phyloP scores from a whole-genome alignment of 2,329 filamentous ascomycete species.

The Incumbomyces lentus region DNA sequence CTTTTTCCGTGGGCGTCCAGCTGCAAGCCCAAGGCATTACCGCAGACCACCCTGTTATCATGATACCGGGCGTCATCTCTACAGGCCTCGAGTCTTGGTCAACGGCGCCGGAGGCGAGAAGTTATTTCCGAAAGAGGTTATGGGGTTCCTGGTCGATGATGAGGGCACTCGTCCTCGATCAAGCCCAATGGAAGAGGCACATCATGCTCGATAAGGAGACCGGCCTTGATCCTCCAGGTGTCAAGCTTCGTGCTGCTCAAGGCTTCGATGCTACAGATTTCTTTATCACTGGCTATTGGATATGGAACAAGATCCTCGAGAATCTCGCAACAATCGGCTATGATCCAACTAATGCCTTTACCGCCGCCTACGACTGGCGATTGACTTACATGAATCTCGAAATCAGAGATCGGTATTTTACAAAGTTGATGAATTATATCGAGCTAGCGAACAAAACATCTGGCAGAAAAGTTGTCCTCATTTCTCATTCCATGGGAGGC shows the following conservation, averaged over 20 bases:
- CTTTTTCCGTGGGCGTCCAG: slow-evolving; percentile 81
- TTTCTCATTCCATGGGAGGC: slow-evolving; percentile 95
- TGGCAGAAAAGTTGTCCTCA: slow-evolving; percentile 69
- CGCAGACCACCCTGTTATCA: slow-evolving; percentile 81
- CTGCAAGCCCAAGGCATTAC: slow-evolving; percentile 68
- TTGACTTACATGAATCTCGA: slow-evolving; percentile 85
- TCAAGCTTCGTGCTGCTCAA: slow-evolving; percentile 87
- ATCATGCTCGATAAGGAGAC: slow-evolving; percentile 93
- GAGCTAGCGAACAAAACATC: slow-evolving; percentile 68
- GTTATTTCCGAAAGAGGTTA: slow-evolving; percentile 85
- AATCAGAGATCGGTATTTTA: slow-evolving; percentile 85
- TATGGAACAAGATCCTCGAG: slow-evolving; percentile 97
- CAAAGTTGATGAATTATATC: slow-evolving; percentile 77
- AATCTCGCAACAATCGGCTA: slow-evolving; percentile 94
- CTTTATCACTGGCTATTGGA: slow-evolving; percentile 76
- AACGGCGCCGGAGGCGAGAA: slow-evolving; percentile 70
- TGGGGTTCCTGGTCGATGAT: slow-evolving; percentile 99
- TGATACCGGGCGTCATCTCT: slow-evolving; percentile 96
- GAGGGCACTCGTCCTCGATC: slow-evolving; percentile 83
- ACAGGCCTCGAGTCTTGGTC: slow-evolving; percentile 96
- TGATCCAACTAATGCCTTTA: slow-evolving; percentile 66
- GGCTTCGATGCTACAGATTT: slow-evolving; percentile 98
- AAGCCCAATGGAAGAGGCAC: slow-evolving; percentile 87
- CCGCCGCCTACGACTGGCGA: slow-evolving; percentile 78
- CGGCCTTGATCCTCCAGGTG: slow-evolving; percentile 76